phyloP scores from a whole-genome alignment of 2,329 filamentous ascomycete genomes.

The Microcyclosporella mali region DNA sequence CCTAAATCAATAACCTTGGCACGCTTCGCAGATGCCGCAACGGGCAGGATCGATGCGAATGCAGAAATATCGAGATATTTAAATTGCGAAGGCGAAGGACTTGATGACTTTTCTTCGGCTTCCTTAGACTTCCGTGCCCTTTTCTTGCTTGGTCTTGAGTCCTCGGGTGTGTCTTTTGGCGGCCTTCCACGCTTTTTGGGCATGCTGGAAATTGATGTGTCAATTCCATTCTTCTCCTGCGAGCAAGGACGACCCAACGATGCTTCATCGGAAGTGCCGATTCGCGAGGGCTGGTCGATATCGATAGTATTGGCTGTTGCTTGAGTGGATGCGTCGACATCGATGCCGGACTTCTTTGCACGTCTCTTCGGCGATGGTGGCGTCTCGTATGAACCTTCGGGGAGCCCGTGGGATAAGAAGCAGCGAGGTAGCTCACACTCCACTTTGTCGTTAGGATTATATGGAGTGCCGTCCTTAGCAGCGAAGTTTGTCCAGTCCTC shows the following conservation, averaged over 20 bases:
- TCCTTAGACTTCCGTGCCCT: neutral
- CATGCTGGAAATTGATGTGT: neutral
- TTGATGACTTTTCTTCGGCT: neutral
- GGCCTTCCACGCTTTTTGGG: slow-evolving; percentile 3
- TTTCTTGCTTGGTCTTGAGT: neutral
- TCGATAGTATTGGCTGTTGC: neutral
- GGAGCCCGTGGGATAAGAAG: slow-evolving; percentile 29
- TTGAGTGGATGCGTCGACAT: neutral
- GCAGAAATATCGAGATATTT: slow-evolving; percentile 4
- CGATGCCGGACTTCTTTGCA: neutral
- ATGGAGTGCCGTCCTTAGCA: slow-evolving; percentile 27
- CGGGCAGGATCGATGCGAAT: no score
- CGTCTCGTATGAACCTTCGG: slow-evolving; percentile 11
- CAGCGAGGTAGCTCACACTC: slow-evolving; percentile 34
- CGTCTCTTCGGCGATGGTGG: slow-evolving; percentile 1
- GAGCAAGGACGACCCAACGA: no score
- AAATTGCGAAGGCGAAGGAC: slow-evolving; percentile 6
- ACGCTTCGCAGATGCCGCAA: no score
- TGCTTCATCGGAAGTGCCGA: no score
- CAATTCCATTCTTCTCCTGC: neutral
- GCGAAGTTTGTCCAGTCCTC: slow-evolving; percentile 28
- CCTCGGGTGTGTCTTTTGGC: neutral
- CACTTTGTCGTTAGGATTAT: slow-evolving; percentile 30
- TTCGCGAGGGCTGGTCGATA: neutral
- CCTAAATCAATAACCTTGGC: slow-evolving; percentile 7